Evolutionary conservation across 768 basidiomycete species (phyloP), one percentile per base, ranked within the genome.

Genomic region (Rhodotorula paludigena): DNA sequence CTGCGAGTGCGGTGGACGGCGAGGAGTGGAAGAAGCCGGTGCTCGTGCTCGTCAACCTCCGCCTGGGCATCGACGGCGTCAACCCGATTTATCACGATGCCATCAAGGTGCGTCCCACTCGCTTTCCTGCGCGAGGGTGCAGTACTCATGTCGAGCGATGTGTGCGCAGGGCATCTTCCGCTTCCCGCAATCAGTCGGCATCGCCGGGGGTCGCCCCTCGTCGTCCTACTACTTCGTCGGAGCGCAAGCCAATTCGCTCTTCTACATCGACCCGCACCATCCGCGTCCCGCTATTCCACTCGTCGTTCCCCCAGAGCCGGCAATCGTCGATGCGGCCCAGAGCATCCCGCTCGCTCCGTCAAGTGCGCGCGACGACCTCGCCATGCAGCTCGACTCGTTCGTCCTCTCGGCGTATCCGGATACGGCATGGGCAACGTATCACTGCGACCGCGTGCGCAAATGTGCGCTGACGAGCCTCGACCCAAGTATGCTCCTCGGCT

Each of bases 161-260:
- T 42, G 2, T 36, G 23, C 25, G 12, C 73, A 94, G 92, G 81
- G 84, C 33, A 78, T 97, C 39, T 97, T 92, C 77, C 89, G 89
- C 0, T 91, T 92, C 78, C 93, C 93, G 0, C 94, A 98, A 79
- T 90, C 88, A 4, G 89, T 96, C 44, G 96, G 94, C 47, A 98
- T 99, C 60, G 92, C 94, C 0, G 94, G 96, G 45, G 94, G 94
- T 5, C 84, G 96, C 30, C 96, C 94, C 0, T 89, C 89, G n/a
- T 92, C 90, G 0, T 96, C 92, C 0, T 98, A 96, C 78, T 99
- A 98, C 78, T 99, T 99, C 76, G 89, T 99, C 55, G 94, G 91
- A 23, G 83, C 87, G 0, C 94, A 99, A 77, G 88, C 86, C 6
- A 89, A 92, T 70, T 88, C 86, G 56, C 82, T 98, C 12, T 80